Evolutionary conservation across 805 yeast species (phyloP).

Genomic region (Torulaspora franciscae): DNA sequence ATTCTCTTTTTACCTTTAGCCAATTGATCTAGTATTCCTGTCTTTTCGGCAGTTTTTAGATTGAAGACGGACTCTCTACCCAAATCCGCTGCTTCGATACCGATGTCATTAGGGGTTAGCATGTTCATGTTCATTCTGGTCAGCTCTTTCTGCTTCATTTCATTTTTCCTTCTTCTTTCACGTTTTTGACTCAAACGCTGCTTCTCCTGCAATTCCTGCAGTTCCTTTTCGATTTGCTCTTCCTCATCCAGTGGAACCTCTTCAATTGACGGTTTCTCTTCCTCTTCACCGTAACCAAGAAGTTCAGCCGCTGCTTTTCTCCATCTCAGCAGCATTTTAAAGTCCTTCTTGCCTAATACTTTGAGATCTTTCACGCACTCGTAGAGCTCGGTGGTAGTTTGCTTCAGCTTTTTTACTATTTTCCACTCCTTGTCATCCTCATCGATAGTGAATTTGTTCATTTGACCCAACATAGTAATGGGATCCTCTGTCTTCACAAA

Average conservation of each 20-base stretch:
- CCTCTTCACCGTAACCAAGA: slow-evolving; percentile 60
- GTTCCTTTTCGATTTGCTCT: slow-evolving; percentile 80
- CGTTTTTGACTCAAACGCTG: slow-evolving; percentile 67
- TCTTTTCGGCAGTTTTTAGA: slow-evolving; percentile 77
- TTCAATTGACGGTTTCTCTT: slow-evolving; percentile 48
- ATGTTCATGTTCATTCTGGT: slow-evolving; percentile 92
- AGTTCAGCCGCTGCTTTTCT: slow-evolving; percentile 78
- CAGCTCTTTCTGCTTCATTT: slow-evolving; percentile 79
- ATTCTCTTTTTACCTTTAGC: slow-evolving; percentile 69
- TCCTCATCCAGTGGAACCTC: slow-evolving; percentile 78
- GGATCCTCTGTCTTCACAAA: slow-evolving; percentile 81
- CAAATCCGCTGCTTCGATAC: slow-evolving; percentile 81
- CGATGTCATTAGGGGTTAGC: slow-evolving; percentile 88
- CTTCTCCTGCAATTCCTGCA: slow-evolving; percentile 65
- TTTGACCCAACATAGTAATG: slow-evolving; percentile 70
- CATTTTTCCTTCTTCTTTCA: slow-evolving; percentile 78
- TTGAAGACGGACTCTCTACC: slow-evolving; percentile 80
- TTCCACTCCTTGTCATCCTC: slow-evolving; percentile 64
- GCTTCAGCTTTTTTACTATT: slow-evolving; percentile 62
- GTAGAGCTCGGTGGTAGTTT: slow-evolving; percentile 71
- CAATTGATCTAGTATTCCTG: slow-evolving; percentile 71
- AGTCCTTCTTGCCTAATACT: slow-evolving; percentile 92
- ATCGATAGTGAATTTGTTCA: slow-evolving; percentile 59
- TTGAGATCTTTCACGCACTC: slow-evolving; percentile 87
- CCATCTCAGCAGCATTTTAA: slow-evolving; percentile 79